Evolutionary conservation across 805 yeast species (phyloP), one percentile per base, ranked within the genome.

Genomic region (Wickerhamomyces rabaulensis): DNA sequence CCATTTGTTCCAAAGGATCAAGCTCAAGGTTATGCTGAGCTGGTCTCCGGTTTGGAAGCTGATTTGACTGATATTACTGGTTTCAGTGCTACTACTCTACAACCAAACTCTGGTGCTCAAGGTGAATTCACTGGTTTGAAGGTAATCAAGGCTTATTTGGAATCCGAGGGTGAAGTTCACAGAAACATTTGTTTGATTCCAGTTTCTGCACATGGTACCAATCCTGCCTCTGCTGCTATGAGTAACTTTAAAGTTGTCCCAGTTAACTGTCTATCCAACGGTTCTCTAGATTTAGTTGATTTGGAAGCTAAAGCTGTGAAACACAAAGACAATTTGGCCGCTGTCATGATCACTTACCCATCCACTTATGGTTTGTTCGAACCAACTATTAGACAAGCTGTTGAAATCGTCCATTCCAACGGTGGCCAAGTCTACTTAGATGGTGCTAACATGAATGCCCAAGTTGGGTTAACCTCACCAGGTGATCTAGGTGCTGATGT

Each of bases 391-490:
- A 82, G 79, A 63, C 74, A 75, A 43, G 97, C 97, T 22, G 86
- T 91, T 57, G 86, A 87, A n/a, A 73, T 82, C 48, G 87, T 92
- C 33, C 99, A 94, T 65, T 57, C 68, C 17, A 66, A 83, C 58
- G 98, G 99, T 47, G 99, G 97, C 22, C 96, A 91, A 67, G 98
- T 94, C 19, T 94, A 94, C 69, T 73, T 92, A 70, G 99, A 94
- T 68, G 99, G 99, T 65, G 99, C 99, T 47, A 94, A 94, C 70
- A 94, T 94, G 99, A 94, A 94, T 65, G 99, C 99, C 0, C 99
- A 94, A 70, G 96, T 94, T 42, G 99, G 99, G 13, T 75, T 94
- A 50, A 92, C 98, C 0, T 87, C 96, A 7, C 98, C 99, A 9
- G 99, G 98, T 48, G 97, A 90, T 62, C 72, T 94, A 56, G 98